Conservation (phyloP, 1,139 yeast species). For the Lodderomyces beijingensis region DNA sequence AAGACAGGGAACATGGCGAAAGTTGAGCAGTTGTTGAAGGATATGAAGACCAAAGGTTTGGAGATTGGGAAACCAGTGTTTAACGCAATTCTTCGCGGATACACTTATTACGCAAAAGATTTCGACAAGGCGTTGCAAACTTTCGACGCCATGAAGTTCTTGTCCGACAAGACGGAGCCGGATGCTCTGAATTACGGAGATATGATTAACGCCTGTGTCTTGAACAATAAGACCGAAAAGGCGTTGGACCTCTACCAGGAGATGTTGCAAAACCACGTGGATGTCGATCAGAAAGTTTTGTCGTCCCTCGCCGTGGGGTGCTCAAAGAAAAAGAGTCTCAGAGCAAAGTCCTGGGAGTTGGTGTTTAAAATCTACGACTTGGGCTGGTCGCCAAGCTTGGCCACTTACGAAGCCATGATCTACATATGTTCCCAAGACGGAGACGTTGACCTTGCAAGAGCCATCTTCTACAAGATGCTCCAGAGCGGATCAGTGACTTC, state of each 20-base stretch:
- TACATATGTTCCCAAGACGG: slow-evolving; percentile 75
- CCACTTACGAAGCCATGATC: slow-evolving; percentile 64
- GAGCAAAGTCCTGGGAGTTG: slow-evolving; percentile 70
- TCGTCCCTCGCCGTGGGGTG: slow-evolving; percentile 74
- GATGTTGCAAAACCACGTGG: slow-evolving; percentile 38
- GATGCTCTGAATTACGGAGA: slow-evolving; percentile 64
- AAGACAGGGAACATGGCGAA: slow-evolving; percentile 27
- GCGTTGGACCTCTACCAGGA: slow-evolving; percentile 77
- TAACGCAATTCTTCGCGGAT: slow-evolving; percentile 62
- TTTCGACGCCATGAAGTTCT: slow-evolving; percentile 83
- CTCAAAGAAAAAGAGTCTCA: slow-evolving; percentile 41
- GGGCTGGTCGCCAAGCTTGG: slow-evolving; percentile 46
- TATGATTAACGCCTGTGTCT: slow-evolving; percentile 62
- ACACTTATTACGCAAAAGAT: slow-evolving; percentile 50
- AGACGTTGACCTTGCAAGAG: slow-evolving; percentile 70
- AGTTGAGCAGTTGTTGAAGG: slow-evolving; percentile 35
- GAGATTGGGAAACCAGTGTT: slow-evolving; percentile 57
- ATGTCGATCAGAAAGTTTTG: slow-evolving; percentile 44
- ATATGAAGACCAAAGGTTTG: slow-evolving; percentile 48
- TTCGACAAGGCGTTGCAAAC: slow-evolving; percentile 63
- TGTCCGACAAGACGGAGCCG: slow-evolving; percentile 63
- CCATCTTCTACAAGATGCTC: slow-evolving; percentile 57
- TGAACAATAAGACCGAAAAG: slow-evolving; percentile 59
- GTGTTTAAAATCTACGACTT: slow-evolving; percentile 60
- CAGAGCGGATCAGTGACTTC: slow-evolving; percentile 33